Base-by-base conservation (phyloP, 108 stramenopile species). In the Fistulifera solaris region DNA sequence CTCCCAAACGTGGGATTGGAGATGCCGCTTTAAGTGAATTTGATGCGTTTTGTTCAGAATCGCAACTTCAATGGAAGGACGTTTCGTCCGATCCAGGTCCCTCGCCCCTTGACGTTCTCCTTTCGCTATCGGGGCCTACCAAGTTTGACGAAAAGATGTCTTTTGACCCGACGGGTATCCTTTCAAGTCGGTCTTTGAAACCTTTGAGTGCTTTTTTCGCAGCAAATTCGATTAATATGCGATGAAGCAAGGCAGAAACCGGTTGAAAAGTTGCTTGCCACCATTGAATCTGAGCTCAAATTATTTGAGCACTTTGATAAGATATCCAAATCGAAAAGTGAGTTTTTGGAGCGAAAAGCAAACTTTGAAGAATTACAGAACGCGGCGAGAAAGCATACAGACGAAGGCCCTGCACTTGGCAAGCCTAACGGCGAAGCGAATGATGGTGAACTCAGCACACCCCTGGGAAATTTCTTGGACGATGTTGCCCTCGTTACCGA, bases 401-500 rank as follows among this genome's bases (percentile, higher is more conserved):
- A 66, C 22, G 58, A 71, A 42, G 85, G 85, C 0, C 77, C 81
- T 1, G 67, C 76, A 15, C 48, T 81, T 17, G 16, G 23, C 16
- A 22, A 21, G 3, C 27, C 39, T 2, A 55, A 64, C 0, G 39
- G 40, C 40, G 63, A 46, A 35, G 64, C 57, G 23, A 38, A 0
- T 12, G 72, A 56, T 14, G 70, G 58, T 16, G 28, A 51, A 6
- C 41, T 52, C 7, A 72, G 72, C 14, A 68, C 72, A 13, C 77
- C 77, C 17, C 58, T 89, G 22, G 62, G 63, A 22, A 70, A 53
- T n/a, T 89, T 89, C 50, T 49, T 89, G 23, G 87, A 89, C 58
- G 83, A 85, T 56, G 77, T 85, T 16, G 75, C 87, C 18, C 65
- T 89, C 13, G 70, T 89, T n/a, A 70, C 78, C 18, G 87, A 89